A percentile compares a stretch with the other conserved stretches of the same genome.
phyloP scores from a whole-genome alignment of 768 basidiomycete genomes.

The Trametes cubensis region DNA sequence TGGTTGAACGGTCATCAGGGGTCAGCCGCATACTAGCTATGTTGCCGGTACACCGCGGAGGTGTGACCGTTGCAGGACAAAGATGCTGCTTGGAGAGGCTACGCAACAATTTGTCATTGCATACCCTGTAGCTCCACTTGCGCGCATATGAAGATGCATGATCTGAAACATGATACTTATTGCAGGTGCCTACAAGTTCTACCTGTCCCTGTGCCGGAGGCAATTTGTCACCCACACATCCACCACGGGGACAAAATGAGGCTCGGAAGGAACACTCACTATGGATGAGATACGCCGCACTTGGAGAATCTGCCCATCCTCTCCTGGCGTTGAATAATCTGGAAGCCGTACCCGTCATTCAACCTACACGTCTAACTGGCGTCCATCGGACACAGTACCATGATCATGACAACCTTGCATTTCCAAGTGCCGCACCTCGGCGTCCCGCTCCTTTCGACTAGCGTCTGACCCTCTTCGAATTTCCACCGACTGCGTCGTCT shows the following conservation, averaged over 20 bases:
- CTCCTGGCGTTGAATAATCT: neutral
- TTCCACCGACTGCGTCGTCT: conserved; percentile 2
- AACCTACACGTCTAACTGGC: neutral
- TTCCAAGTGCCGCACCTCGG: neutral
- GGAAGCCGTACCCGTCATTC: conserved; percentile 1
- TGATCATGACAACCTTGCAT: neutral
- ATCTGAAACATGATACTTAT: too few species aligned
- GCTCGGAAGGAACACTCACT: neutral
- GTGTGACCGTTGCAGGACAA: too few species aligned
- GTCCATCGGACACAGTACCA: too few species aligned
- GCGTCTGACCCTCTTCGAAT: conserved; percentile 13
- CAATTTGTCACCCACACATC: neutral
- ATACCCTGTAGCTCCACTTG: too few species aligned
- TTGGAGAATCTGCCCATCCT: neutral
- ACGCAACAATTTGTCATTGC: too few species aligned
- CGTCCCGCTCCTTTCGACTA: neutral
- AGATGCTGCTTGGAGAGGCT: too few species aligned
- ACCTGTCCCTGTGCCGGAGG: too few species aligned
- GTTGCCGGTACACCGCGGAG: too few species aligned
- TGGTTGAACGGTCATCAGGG: too few species aligned
- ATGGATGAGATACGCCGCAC: neutral
- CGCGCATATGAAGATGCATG: too few species aligned
- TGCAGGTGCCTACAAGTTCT: too few species aligned
- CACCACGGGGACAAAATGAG: neutral
- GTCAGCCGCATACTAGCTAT: too few species aligned